Evolutionary conservation across 78 protist species (phyloP).

Genomic region (Protostelium mycophagum): DNA sequence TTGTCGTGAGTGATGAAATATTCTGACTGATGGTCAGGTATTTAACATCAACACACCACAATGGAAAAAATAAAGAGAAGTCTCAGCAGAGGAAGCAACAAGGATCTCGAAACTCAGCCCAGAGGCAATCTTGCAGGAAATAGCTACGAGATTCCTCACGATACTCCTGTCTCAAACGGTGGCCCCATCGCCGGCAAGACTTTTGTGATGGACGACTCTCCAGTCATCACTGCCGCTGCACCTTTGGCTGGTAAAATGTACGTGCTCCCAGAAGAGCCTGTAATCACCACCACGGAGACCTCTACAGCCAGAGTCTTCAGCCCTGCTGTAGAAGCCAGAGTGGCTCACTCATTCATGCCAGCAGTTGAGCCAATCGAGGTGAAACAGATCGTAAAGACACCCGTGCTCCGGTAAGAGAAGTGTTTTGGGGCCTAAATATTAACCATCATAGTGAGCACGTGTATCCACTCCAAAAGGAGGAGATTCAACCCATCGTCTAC

Average conservation of each 20-base stretch:
- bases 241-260: no score
- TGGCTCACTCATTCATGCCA: neutral
- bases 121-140: neutral
- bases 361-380: neutral
- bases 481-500: neutral
- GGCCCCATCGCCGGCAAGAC: neutral
- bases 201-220: neutral
- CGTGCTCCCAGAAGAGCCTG: neutral
- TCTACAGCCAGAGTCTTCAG: neutral
- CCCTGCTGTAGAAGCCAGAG: no score
- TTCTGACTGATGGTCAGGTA: no score
- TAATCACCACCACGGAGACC: neutral
- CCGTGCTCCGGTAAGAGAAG: neutral
- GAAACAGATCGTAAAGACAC: neutral
- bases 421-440: neutral
- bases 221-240: no score
- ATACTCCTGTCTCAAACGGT: neutral
- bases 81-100: neutral
- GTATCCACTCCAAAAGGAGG: neutral
- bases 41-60: neutral
- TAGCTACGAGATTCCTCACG: neutral
- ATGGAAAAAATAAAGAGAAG: neutral
- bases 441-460: neutral
- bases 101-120: neutral
- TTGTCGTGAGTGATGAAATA: no score